Percentiles rank a stretch among this genome's conserved stretches.
Conservation (phyloP, 176 grass and related monocot genomes). For the Eragrostis nindensis region DNA sequence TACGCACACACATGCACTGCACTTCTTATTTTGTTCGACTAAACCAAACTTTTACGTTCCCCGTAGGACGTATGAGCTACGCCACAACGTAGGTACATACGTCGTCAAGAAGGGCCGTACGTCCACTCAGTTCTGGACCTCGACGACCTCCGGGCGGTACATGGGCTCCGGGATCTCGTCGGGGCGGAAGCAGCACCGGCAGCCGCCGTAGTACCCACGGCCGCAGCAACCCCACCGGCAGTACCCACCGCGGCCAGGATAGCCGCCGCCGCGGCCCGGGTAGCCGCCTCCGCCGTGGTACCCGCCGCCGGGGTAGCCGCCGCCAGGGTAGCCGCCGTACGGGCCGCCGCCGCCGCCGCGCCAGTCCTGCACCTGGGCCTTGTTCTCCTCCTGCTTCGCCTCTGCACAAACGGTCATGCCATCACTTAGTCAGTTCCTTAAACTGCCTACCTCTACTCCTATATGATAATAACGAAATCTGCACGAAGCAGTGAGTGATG, state of each 20-base stretch:
- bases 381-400: conserved; percentile 16
- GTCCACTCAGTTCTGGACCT: conserved; percentile 38
- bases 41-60: not conserved
- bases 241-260: conserved; percentile 20
- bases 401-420: conserved; percentile 29
- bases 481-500: too few species aligned
- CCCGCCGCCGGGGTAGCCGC: not conserved
- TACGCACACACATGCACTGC: too few species aligned
- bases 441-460: too few species aligned
- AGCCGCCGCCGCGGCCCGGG: conserved; percentile 10
- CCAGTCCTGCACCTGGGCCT: conserved; percentile 29
- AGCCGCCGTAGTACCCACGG: conserved; percentile 47
- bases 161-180: conserved; percentile 67
- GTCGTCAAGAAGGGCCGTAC: not conserved
- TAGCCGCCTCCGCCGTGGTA: conserved; percentile 13
- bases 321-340: not conserved
- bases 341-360: not conserved
- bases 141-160: conserved; percentile 50
- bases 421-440: too few species aligned
- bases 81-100: not conserved
- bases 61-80: not conserved
- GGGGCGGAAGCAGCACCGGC: conserved; percentile 60
- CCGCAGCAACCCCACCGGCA: conserved; percentile 50
- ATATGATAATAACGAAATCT: too few species aligned
- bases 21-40: not conserved